Percentiles rank a stretch among this genome's conserved stretches.
Evolutionary conservation across 208 protist species (phyloP).

Genomic region (Histomonas meleagridis): DNA sequence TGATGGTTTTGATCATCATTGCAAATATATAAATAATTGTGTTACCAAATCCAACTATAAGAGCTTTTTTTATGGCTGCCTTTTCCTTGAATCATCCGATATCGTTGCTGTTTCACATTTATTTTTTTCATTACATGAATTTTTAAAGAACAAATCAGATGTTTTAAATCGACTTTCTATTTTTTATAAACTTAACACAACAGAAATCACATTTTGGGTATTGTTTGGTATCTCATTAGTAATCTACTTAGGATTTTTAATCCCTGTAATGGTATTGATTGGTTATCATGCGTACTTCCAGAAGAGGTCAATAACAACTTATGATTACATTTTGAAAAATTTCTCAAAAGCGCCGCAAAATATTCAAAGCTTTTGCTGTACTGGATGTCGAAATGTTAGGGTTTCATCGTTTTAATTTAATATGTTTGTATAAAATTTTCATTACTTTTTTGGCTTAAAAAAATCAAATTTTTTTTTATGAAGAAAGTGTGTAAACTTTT

Average conservation of each 20-base stretch:
- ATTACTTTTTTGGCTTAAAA: too few relatives aligned
- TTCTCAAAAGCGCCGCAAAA: neutral
- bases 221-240: neutral
- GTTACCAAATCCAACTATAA: neutral
- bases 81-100: neutral
- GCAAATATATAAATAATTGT: constrained; percentile 23
- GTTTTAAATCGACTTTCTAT: neutral
- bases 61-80: neutral
- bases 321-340: neutral
- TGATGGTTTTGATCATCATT: constrained; percentile 32
- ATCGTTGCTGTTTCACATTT: neutral
- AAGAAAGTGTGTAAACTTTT: too few relatives aligned
- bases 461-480: too few relatives aligned
- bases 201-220: neutral
- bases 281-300: neutral
- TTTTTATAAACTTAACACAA: neutral
- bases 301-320: neutral
- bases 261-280: neutral
- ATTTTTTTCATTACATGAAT: neutral
- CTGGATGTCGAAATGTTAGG: too few relatives aligned
- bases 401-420: too few relatives aligned
- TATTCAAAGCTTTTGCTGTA: neutral
- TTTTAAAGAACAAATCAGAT: neutral
- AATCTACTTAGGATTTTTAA: neutral
- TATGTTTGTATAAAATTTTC: too few relatives aligned